Evolutionary conservation across 768 basidiomycete species (phyloP), one percentile per base, ranked within the genome.

Genomic region (Leccinum subgranulosum): DNA sequence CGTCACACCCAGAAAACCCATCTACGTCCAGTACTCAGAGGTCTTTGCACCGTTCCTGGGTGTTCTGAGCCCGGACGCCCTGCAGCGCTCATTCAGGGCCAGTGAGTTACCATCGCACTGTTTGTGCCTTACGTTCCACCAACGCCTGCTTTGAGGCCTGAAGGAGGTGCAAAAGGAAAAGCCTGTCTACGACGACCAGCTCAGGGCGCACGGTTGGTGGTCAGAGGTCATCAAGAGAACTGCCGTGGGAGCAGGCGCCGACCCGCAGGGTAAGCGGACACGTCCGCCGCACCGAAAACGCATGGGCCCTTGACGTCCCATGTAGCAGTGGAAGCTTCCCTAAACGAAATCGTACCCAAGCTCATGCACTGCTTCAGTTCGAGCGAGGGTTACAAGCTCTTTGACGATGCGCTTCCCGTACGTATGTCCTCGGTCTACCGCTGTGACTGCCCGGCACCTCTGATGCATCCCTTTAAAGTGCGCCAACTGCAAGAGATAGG

Each of bases 301-400:
- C 64, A 57, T 69, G 62, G 57, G 49, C 17, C 53, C 34, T 55
- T 34, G 64, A 58, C 10, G 29, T 51, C 56, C 55, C 63, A 53
- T 55, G 49, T 58, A 90, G 88, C 69, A 19, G 79, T 92, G 11
- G 77, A 84, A 56, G 65, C 60, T 7, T 78, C 79, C 54, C 69
- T 92, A 31, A 62, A 73, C n/a, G 59, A 74, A 50, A 88, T 93
- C 48, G 84, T 87, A 14, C 73, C 81, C 7, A 71, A 59, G 15
- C 79, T 92, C n/a, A 78, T 92, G 75, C 65, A 73, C 36, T 78
- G 84, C 28, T 93, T 93, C 69, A 84, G 86, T 66, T 85, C 86
- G 21, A 76, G 74, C 58, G 80, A 89, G 69, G 91, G 88, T 1
- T 92, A 92, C 67, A 76, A 70, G 60, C 75, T 80, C 12, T 86